These are phyloP conservation scores for Puccinia triticina DNA, from an alignment of 1,284 basidiomycete genomes.

Conservation along the genomic window DNA sequence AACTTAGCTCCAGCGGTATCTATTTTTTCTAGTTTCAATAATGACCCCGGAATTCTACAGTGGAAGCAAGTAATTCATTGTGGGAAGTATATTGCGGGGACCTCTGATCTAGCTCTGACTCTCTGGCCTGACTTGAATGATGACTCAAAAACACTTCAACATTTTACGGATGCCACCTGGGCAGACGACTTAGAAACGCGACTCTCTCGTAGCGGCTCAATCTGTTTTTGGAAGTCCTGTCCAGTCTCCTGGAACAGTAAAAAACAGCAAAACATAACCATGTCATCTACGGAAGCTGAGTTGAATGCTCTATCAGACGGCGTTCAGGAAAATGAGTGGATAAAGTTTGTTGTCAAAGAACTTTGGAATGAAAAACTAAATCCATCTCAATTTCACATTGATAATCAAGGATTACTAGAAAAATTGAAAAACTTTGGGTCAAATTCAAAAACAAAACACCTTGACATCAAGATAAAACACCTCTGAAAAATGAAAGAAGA, in stretches of 20 bases:
- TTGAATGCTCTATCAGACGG: neutral
- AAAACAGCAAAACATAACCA: neutral
- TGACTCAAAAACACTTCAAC: neutral
- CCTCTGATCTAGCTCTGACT: neutral
- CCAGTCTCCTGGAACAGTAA: neutral
- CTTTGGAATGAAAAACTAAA: neutral
- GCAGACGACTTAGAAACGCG: neutral
- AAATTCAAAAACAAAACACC: neutral
- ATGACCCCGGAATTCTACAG: neutral
- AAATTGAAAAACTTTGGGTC: constrained; percentile 15
- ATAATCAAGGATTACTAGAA: neutral
- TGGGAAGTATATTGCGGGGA: neutral
- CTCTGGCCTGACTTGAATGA: no score
- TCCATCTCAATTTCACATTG: constrained; percentile 5
- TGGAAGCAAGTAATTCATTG: neutral
- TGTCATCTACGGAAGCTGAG: neutral
- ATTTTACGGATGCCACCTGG: neutral
- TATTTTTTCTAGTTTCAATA: neutral
- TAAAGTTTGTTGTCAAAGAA: neutral
- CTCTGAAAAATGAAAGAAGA: neutral
- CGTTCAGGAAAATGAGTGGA: neutral
- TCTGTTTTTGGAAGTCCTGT: constrained; percentile 1
- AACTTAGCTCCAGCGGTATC: neutral
- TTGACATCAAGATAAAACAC: neutral
- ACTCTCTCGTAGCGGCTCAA: neutral